Evolutionary conservation across 1,139 yeast species (phyloP).

Genomic region (Saccharomyces hybrid): DNA sequence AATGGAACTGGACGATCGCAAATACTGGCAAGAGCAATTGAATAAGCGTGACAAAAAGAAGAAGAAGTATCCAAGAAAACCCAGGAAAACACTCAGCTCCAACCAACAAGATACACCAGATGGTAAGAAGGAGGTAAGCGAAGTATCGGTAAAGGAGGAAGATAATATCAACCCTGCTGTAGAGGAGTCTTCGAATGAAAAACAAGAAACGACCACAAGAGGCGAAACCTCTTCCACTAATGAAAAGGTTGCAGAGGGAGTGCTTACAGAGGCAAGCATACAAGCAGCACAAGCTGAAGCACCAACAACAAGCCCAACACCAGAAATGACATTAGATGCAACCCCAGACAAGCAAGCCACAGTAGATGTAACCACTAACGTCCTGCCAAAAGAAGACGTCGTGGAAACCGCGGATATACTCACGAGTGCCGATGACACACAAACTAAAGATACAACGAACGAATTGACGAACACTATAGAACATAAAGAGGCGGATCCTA

Average conservation of each 20-base stretch:
- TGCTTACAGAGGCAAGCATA: too few relatives aligned
- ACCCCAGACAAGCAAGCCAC: too few relatives aligned
- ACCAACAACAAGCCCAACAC: too few relatives aligned
- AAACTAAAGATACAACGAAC: too few relatives aligned
- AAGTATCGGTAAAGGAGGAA: slow-evolving; percentile 8
- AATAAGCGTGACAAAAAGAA: slow-evolving; percentile 37
- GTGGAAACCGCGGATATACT: too few relatives aligned
- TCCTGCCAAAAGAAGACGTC: too few relatives aligned
- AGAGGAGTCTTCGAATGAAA: neutral
- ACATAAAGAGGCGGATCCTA: too few relatives aligned
- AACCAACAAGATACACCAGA: neutral
- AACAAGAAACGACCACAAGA: too few relatives aligned
- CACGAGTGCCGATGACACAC: too few relatives aligned
- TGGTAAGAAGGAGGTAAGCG: slow-evolving; percentile 20
- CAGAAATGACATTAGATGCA: too few relatives aligned
- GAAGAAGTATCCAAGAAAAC: slow-evolving; percentile 36
- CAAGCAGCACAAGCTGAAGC: neutral
- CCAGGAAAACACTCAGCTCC: slow-evolving; percentile 15
- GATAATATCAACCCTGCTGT: slow-evolving; percentile 1
- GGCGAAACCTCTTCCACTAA: neutral
- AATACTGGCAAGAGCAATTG: slow-evolving; percentile 34
- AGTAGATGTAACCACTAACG: too few relatives aligned
- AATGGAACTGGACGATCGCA: slow-evolving; percentile 45
- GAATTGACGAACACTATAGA: too few relatives aligned
- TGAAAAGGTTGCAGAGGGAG: neutral